Base-by-base conservation (phyloP, 768 basidiomycete species). In the Tremella yokohamensis region DNA sequence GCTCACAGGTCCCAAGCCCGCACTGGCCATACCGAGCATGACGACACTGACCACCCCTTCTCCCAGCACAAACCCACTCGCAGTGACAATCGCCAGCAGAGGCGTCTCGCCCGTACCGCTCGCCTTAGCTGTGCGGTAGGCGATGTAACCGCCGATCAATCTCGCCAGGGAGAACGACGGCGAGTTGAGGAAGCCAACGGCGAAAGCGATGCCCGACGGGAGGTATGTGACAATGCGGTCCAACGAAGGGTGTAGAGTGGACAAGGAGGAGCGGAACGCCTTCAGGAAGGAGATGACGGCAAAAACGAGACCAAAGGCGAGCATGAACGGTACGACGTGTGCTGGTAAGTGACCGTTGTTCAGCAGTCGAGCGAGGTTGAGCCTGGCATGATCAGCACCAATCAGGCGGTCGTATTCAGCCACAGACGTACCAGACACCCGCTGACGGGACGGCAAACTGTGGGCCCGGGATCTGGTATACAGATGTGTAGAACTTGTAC, bases 361-460 rank as follows among this genome's bases (percentile, higher is more conserved):
- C 42, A 78, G 73, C n/a, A 70, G 40, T 38, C 71, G 73, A 22
- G 68, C 76, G 70, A 79, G 76, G 55, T 79, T 79, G 37, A 79
- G 73, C 78, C 78, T 79, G 60, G 24, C 38, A 44, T 52, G 56
- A 51, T 2, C n/a, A n/a, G n/a, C n/a, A n/a, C n/a, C n/a, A n/a
- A n/a, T n/a, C n/a, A n/a, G 40, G 12, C 25, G 40, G 15, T 49
- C 48, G 29, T 47, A 9, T 12, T 19, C 50, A 12, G 50, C n/a
- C n/a, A n/a, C n/a, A n/a, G n/a, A n/a, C 75, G 53, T 40, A 79
- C 93, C 94, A 98, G 29, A 98, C 88, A 65, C 90, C 93, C 7
- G 93, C 92, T 0, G 89, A 92, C 0, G 94, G 94, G 0, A 91
- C 93, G 6, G 90, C 90, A 77, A 97, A 98, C n/a, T 87, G 86